Conservation (phyloP, 495 filamentous ascomycete species). For the Neurospora sp. region DNA sequence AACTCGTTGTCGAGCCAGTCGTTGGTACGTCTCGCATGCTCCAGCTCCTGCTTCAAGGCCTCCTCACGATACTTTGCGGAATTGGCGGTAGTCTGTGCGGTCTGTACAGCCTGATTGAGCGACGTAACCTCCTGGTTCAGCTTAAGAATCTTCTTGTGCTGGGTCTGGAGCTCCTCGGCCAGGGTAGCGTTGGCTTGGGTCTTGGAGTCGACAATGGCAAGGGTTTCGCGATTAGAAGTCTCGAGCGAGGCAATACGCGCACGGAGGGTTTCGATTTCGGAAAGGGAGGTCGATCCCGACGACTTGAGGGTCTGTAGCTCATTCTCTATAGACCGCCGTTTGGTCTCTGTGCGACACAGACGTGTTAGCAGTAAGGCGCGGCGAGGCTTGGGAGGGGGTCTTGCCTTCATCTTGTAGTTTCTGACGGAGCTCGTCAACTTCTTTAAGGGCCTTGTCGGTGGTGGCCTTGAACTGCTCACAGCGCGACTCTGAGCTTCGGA, state of each 20-base stretch:
- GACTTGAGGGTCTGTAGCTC: constrained; percentile 75
- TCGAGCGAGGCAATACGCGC: constrained; percentile 78
- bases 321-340: constrained; percentile 49
- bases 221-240: constrained; percentile 78
- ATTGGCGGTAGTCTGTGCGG: constrained; percentile 62
- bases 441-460: constrained; percentile 70
- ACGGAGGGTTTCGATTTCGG: constrained; percentile 66
- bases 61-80: constrained; percentile 82
- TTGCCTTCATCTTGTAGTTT: constrained; percentile 76
- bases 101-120: constrained; percentile 72
- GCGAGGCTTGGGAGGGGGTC: constrained; percentile 1
- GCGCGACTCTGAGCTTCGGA: constrained; percentile 70
- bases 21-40: constrained; percentile 72
- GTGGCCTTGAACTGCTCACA: constrained; percentile 67
- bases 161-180: constrained; percentile 71
- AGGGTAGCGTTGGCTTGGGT: constrained; percentile 76
- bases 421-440: constrained; percentile 64
- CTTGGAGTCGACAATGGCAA: constrained; percentile 82
- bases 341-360: constrained; percentile 18
- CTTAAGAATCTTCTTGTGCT: constrained; percentile 79
- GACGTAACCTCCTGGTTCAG: constrained; percentile 68
- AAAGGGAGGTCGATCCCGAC: constrained; percentile 60
- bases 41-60: constrained; percentile 76
- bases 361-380: constrained; percentile 7
- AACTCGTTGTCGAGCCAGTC: constrained; percentile 88